These are phyloP conservation scores for Penicillium lagena DNA, from an alignment of 495 filamentous ascomycete species.

Conservation along the genomic window DNA sequence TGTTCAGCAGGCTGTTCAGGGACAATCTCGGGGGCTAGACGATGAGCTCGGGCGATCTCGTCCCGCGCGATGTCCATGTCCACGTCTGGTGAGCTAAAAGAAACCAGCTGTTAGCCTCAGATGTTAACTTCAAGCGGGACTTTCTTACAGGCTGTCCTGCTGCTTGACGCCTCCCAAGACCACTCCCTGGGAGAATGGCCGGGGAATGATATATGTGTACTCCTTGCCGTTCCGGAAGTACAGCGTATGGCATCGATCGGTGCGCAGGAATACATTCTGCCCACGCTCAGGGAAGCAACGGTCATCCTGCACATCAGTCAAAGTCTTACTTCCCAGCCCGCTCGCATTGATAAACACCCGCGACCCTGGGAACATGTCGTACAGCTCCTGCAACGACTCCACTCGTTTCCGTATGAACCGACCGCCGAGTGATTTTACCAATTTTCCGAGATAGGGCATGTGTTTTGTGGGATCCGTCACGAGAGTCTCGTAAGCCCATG, in stretches of 20 bases:
- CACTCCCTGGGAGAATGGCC: slow-evolving; percentile 34
- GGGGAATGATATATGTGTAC: slow-evolving; percentile 47
- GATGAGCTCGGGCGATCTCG: slow-evolving; percentile 36
- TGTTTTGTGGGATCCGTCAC: slow-evolving; percentile 38
- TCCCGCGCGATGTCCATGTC: slow-evolving; percentile 34
- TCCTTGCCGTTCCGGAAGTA: slow-evolving; percentile 40
- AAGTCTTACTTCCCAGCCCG: slow-evolving; percentile 29
- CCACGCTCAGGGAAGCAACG: slow-evolving; percentile 36
- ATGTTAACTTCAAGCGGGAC: no score
- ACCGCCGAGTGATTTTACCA: slow-evolving; percentile 27
- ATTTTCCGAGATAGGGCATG: slow-evolving; percentile 31
- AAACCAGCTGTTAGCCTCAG: background rate
- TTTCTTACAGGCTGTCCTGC: slow-evolving; percentile 27
- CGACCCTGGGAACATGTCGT: slow-evolving; percentile 31
- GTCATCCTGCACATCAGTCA: slow-evolving; percentile 32
- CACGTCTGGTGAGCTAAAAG: slow-evolving; percentile 24
- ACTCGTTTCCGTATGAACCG: slow-evolving; percentile 33
- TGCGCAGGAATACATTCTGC: slow-evolving; percentile 36
- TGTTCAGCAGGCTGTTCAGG: slow-evolving; percentile 26
- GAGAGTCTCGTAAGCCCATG: slow-evolving; percentile 33
- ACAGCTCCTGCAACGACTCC: slow-evolving; percentile 31
- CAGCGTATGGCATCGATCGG: slow-evolving; percentile 23
- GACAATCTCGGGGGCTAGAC: slow-evolving; percentile 33
- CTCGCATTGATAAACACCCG: slow-evolving; percentile 40
- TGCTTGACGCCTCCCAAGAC: slow-evolving; percentile 44